Base-by-base conservation (phyloP, 768 basidiomycete genomes). In the Lactarius trivialis region DNA sequence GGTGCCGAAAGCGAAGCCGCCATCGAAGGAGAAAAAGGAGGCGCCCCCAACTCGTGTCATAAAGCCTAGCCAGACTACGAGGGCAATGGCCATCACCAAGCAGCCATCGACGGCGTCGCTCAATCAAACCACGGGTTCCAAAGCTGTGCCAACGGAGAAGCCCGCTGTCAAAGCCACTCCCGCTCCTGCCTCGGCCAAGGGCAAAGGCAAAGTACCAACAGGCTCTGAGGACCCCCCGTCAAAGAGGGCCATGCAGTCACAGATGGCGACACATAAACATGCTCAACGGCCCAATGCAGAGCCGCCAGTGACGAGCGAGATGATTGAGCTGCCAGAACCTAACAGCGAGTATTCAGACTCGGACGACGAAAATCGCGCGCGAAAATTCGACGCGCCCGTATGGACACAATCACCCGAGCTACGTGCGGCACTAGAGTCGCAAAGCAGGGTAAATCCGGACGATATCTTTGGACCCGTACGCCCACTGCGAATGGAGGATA, bases 261-360 rank as follows among this genome's bases (percentile, higher is more conserved):
- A 86, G 69, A 87, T 87, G 86, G 82, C 84, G n/a, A 85, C 83
- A 45, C 82, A 85, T 30, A 82, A 82, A 26, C 84, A 85, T 70
- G 82, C 86, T 32, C 84, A 88, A 66, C 74, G 88, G 58, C 74
- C 76, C 39, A 71, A 75, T 39, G 70, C 71, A 41, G 81, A 83
- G 11, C 71, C 76, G 3, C 72, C 86, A 60, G 64, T 72, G 21
- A 71, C 85, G 19, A 89, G 85, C 71, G 89, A 93, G 77, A 85
- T 81, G 70, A 91, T 95, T 68, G 93, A 94, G 69, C 78, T 99
- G 19, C 95, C 96, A 0, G 96, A 98, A 51, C 93, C 97, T 70
- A 89, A 93, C 69, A 93, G 91, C 75, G 96, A 98, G 69, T 98
- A 98, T 74, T 97, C 94, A 6, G 91, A 95, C 73, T 97, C 94